Base-by-base conservation (phyloP, 2,329 filamentous ascomycete genomes). In the Colletotrichum somersetense region DNA sequence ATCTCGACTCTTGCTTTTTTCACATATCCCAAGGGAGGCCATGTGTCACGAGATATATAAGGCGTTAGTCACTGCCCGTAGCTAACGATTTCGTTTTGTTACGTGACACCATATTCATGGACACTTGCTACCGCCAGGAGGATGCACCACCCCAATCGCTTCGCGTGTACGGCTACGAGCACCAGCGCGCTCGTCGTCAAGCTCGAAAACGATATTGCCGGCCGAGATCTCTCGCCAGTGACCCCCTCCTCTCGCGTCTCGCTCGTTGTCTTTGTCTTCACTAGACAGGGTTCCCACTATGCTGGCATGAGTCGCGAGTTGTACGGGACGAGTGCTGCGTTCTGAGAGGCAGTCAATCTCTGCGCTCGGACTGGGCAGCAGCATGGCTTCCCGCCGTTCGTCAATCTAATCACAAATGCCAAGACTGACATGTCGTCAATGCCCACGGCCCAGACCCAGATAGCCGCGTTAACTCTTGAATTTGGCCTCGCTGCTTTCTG, bases 1-100 rank as follows among this genome's bases (percentile, higher is more conserved):
- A 68, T 2, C 83, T 83, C 59, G 83, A 85, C 72, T 75, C 81
- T 35, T 70, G 75, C 2, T 85, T 85, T 76, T 85, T 85, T 77
- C 77, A 78, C 35, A 79, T 80, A 18, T 75, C 62, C 2, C 68
- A 75, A 1, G 26, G 26, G 26, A 30, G 26, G 26, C 26, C 26
- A 30, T 30, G 26, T 30, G 26, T 30, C 26, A 30, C 26, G 26
- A 30, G 26, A 30, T 30, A 30, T 30, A 30, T 30, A 3, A 30
- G 26, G 26, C 26, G 26, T 30, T 30, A 30, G 26, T 30, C 3
- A 30, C 26, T 30, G 26, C 2, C 26, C 26, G 26, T 30, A 30
- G 3, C 26, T 30, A 30, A 30, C 26, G 26, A 30, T 30, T 2
- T 30, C 26, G 26, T 30, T 30, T 30, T 30, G 26, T 30, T 30